A percentile compares a stretch with the other conserved stretches of the same genome.
Evolutionary conservation across 1,284 basidiomycete species (phyloP).

Genomic region (Xanthoconium separans): DNA sequence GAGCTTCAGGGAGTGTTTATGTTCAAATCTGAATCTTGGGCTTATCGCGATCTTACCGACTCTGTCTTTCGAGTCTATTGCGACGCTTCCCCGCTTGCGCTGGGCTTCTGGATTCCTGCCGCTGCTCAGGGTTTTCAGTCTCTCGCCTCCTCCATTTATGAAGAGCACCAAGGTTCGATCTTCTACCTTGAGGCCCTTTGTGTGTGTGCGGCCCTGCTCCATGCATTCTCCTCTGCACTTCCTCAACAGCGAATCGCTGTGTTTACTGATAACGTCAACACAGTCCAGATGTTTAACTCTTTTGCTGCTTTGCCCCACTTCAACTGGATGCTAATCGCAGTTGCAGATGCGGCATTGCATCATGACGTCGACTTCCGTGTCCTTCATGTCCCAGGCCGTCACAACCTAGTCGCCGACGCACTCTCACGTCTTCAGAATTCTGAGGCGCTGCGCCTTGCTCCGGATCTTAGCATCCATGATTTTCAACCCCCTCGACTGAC

Average conservation of each 20-base stretch:
- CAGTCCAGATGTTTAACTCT: slow-evolving; percentile 25
- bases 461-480: neutral
- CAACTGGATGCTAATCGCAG: slow-evolving; percentile 18
- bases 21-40: neutral
- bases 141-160: neutral
- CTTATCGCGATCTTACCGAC: neutral
- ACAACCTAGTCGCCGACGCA: neutral
- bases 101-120: slow-evolving; percentile 23
- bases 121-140: too few species aligned
- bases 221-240: neutral
- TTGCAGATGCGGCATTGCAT: neutral
- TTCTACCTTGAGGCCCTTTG: slow-evolving; percentile 34
- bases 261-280: slow-evolving; percentile 28
- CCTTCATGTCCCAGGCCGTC: neutral
- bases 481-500: neutral
- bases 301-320: slow-evolving; percentile 13
- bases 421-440: neutral
- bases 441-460: too few species aligned
- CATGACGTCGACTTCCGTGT: slow-evolving; percentile 19
- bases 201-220: slow-evolving; percentile 19
- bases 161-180: neutral
- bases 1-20: slow-evolving; percentile 20
- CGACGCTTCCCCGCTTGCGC: neutral
- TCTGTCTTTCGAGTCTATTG: neutral
- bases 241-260: neutral